Evolutionary conservation across 441 rosid genomes (phyloP).

Genomic region (Bruguiera hainesii): DNA sequence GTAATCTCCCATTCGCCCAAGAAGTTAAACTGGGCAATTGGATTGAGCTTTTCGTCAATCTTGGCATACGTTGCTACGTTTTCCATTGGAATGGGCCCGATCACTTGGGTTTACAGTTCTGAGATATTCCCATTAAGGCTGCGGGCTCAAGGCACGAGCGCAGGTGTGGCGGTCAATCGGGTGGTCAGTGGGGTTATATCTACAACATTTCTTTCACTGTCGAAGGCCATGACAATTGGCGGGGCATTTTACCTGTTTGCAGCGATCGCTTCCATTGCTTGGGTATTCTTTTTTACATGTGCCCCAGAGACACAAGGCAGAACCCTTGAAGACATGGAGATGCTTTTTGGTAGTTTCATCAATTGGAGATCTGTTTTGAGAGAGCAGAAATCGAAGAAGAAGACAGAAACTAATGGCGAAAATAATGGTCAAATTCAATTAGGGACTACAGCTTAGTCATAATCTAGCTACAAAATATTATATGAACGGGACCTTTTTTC

Average conservation of each 20-base stretch:
- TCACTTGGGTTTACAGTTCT: conserved; percentile 78
- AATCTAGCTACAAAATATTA: not conserved
- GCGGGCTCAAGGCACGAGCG: conserved; percentile 78
- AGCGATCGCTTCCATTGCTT: conserved; percentile 44
- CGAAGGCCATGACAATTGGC: conserved; percentile 48
- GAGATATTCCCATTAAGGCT: conserved; percentile 81
- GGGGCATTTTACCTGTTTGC: conserved; percentile 74
- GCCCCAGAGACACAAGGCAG: conserved; percentile 78
- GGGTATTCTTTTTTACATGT: conserved; percentile 52
- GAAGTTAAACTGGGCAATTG: conserved; percentile 58
- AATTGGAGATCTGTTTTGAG: conserved; percentile 36
- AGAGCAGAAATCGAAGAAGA: conserved; percentile 21
- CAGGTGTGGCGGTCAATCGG: conserved; percentile 60
- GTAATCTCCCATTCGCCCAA: conserved; percentile 38
- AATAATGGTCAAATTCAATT: conserved; percentile 30
- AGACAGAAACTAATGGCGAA: conserved; percentile 6
- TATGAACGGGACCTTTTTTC: not conserved
- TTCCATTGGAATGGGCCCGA: conserved; percentile 84
- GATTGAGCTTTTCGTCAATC: conserved; percentile 43
- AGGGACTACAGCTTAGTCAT: conserved; percentile 11
- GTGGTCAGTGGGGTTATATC: conserved; percentile 64
- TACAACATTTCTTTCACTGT: conserved; percentile 48
- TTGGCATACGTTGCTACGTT: conserved; percentile 59
- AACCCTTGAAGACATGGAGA: conserved; percentile 63
- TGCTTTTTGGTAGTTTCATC: conserved; percentile 49